Evolutionary conservation across 2,329 filamentous ascomycete genomes (phyloP), one percentile per base, ranked within the genome.

Genomic region (Ophiognomonia clavigignenti-juglandacearum): DNA sequence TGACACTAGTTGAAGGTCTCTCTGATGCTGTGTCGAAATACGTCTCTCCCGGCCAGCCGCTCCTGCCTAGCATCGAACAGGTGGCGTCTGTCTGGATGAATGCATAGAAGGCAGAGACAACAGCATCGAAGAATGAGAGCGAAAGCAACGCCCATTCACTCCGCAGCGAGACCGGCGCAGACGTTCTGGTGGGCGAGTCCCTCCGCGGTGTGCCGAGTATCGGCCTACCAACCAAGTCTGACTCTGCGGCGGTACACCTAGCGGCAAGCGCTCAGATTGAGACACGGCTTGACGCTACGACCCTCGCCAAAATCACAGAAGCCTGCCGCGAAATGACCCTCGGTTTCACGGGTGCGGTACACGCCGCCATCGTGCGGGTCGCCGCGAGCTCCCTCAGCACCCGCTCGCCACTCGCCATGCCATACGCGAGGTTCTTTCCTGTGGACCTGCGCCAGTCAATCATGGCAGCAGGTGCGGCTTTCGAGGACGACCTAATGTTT

Each of bases 301-400:
- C 40, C 7, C 51, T 53, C 3, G 40, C 51, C 2, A 39, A 32
- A 20, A 24, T 58, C 1, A 18, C 45, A 6, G 20, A 35, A 10
- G 47, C 51, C 1, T 56, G 56, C 16, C 47, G 48, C 2, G 26
- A 23, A 2, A 45, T 36, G 14, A 39, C 41, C 2, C 13, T 56
- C 43, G 53, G 43, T 6, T 53, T 59, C 6, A 56, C 56, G 0
- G 53, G 53, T 32, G 52, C 54, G 8, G 32, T 56, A 7, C 52
- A 59, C 45, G 55, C 55, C 4, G 56, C 57, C 26, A 55, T 59
- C 7, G 48, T 57, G 11, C 51, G 51, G 6, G 52, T 47, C 24
- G 53, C 56, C 2, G 53, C 55, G 9, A 31, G 27, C 2, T 52
- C 27, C 53, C 53, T 2, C 57, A 59, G 20, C 51, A 57, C 10